A percentile compares a stretch with the other conserved stretches of the same genome.
Conservation (phyloP, 2,329 filamentous ascomycete genomes). For the Clarireedia monteithiana region DNA sequence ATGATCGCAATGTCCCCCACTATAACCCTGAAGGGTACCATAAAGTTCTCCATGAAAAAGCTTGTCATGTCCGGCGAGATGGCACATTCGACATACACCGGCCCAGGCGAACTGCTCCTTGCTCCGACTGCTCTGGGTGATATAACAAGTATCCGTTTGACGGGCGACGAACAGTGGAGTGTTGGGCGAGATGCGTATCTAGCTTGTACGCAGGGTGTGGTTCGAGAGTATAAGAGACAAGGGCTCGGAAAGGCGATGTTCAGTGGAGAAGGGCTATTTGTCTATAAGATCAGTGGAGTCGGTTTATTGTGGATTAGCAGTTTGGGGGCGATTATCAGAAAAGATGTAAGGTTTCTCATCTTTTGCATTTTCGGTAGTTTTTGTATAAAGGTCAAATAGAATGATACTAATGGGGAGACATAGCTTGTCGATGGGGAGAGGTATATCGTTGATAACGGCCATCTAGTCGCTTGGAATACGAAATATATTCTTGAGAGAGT, state of each 20-base stretch:
- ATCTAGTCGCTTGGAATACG: slow-evolving; percentile 94
- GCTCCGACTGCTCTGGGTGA: slow-evolving; percentile 77
- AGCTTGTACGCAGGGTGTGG: slow-evolving; percentile 75
- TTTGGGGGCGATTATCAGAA: slow-evolving; percentile 90
- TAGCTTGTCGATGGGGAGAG: slow-evolving; percentile 61
- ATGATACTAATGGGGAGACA: no score
- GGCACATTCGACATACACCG: slow-evolving; percentile 70
- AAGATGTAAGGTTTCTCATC: slow-evolving; percentile 59
- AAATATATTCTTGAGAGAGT: slow-evolving; percentile 88
- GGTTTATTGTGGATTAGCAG: slow-evolving; percentile 86
- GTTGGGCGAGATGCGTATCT: slow-evolving; percentile 84
- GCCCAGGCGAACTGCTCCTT: slow-evolving; percentile 82
- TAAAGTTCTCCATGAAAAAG: slow-evolving; percentile 90
- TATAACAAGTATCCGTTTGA: slow-evolving; percentile 70
- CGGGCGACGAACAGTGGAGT: slow-evolving; percentile 68
- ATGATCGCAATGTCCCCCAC: slow-evolving; percentile 96
- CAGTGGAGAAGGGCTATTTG: slow-evolving; percentile 83
- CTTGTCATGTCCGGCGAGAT: slow-evolving; percentile 77
- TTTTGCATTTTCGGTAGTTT: neutral
- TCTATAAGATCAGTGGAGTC: slow-evolving; percentile 75
- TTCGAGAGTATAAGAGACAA: slow-evolving; percentile 83
- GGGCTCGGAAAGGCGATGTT: slow-evolving; percentile 86
- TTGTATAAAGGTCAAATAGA: neutral
- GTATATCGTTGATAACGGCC: slow-evolving; percentile 89
- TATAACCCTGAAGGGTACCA: slow-evolving; percentile 70